Percentiles rank a stretch among this genome's conserved stretches.
phyloP scores from a whole-genome alignment of 148 eudicot species.

The Nepenthes mirabilis region DNA sequence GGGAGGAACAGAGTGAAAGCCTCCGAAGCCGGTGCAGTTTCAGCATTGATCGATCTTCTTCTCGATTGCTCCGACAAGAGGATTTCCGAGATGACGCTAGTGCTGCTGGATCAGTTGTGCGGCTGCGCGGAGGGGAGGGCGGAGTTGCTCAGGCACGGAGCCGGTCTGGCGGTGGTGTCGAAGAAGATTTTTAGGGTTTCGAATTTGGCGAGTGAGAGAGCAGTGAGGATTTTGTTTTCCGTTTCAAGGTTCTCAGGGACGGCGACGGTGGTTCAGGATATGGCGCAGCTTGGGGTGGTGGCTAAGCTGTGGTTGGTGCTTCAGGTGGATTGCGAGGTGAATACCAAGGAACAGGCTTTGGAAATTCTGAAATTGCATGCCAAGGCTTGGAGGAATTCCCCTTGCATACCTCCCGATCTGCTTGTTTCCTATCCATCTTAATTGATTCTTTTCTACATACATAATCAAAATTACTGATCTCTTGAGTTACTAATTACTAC shows the following conservation, averaged over 20 bases:
- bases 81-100: conserved; percentile 33
- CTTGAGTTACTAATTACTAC: no score
- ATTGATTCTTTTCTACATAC: not conserved
- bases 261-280: conserved; percentile 32
- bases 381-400: conserved; percentile 43
- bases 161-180: conserved; percentile 61
- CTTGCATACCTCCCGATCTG: conserved; percentile 28
- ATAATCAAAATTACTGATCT: no score
- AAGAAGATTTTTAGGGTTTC: conserved; percentile 71
- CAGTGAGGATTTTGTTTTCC: conserved; percentile 36
- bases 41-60: conserved; percentile 29
- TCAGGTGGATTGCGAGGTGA: conserved; percentile 61
- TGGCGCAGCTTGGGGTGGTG: conserved; percentile 67
- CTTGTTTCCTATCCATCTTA: conserved; percentile 12
- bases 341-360: conserved; percentile 46
- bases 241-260: conserved; percentile 32
- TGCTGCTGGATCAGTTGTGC: conserved; percentile 39
- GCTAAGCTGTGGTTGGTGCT: conserved; percentile 55
- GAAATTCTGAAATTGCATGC: conserved; percentile 55
- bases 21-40: conserved; percentile 28
- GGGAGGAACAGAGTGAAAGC: conserved; percentile 47
- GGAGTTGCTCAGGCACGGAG: conserved; percentile 41
- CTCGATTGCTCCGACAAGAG: conserved; percentile 26
- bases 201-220: conserved; percentile 36
- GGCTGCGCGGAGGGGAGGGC: conserved; percentile 69